These are phyloP conservation scores for Pythium aristosporum DNA, from an alignment of 352 stramenopile species.

Conservation along the genomic window DNA sequence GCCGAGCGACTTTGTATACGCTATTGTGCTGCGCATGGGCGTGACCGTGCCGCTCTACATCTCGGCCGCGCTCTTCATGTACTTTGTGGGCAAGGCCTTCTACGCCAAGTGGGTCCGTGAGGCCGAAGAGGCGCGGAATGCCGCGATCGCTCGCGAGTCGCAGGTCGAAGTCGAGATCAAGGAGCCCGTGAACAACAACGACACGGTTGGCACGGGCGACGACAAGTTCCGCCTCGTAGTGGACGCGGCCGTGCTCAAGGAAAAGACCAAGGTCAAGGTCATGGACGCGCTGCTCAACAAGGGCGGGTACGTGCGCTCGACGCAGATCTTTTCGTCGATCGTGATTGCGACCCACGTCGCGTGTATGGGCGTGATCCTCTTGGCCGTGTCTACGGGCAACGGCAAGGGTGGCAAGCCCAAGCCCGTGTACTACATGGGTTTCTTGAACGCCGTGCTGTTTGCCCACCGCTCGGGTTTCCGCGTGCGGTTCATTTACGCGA, in stretches of 20 bases:
- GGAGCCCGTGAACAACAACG: slow-evolving; percentile 13
- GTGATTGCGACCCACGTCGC: slow-evolving; percentile 70
- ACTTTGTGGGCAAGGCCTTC: slow-evolving; percentile 71
- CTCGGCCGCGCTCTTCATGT: slow-evolving; percentile 70
- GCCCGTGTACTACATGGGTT: slow-evolving; percentile 82
- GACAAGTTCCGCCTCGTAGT: slow-evolving; percentile 49
- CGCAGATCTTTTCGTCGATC: slow-evolving; percentile 70
- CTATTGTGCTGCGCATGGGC: slow-evolving; percentile 61
- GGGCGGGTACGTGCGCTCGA: slow-evolving; percentile 76
- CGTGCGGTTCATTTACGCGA: slow-evolving; percentile 79
- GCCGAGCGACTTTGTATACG: slow-evolving; percentile 52
- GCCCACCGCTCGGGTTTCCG: slow-evolving; percentile 75
- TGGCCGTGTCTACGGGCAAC: slow-evolving; percentile 52
- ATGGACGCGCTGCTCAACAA: slow-evolving; percentile 67
- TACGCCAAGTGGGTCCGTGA: slow-evolving; percentile 71
- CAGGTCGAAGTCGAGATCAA: slow-evolving; percentile 32
- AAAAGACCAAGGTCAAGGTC: slow-evolving; percentile 50
- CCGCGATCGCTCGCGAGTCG: slow-evolving; percentile 42
- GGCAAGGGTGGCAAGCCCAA: slow-evolving; percentile 50
- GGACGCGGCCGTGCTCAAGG: slow-evolving; percentile 42
- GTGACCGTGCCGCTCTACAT: slow-evolving; percentile 76
- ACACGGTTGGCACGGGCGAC: slow-evolving; percentile 16
- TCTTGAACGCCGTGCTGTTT: slow-evolving; percentile 79
- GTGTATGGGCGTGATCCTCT: slow-evolving; percentile 69
- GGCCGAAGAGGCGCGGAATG: slow-evolving; percentile 61